These are phyloP conservation scores for Leccinum subrobustum DNA, from an alignment of 1,284 basidiomycete species.

Conservation along the genomic window DNA sequence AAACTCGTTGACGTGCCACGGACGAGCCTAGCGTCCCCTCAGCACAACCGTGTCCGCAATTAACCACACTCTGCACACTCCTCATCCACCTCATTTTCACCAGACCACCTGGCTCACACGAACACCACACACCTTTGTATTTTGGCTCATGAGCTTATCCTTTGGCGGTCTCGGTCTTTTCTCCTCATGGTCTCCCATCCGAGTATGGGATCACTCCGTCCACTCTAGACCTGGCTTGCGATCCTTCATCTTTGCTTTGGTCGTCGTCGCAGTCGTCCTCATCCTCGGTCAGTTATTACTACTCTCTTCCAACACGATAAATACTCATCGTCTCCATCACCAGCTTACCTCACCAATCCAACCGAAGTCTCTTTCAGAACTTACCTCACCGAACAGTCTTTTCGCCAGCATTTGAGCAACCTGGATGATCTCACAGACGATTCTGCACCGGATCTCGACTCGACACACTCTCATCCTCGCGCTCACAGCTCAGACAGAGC, in stretches of 20 bases:
- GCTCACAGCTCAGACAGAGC: slow-evolving; percentile 27
- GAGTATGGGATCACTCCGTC: slow-evolving; percentile 48
- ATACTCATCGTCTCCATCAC: slow-evolving; percentile 14
- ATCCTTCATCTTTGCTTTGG: slow-evolving; percentile 63
- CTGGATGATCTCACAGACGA: slow-evolving; percentile 72
- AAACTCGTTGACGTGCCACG: not conserved
- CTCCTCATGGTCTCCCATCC: slow-evolving; percentile 54
- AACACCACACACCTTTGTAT: slow-evolving; percentile 25
- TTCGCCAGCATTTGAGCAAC: slow-evolving; percentile 88
- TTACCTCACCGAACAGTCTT: slow-evolving; percentile 93
- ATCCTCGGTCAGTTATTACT: slow-evolving; percentile 59
- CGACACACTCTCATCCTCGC: slow-evolving; percentile 35
- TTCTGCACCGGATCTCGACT: slow-evolving; percentile 35
- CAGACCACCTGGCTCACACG: slow-evolving; percentile 19
- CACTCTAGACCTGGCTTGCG: slow-evolving; percentile 61
- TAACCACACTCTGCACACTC: slow-evolving; percentile 20
- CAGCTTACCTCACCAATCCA: slow-evolving; percentile 93
- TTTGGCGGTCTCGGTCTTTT: slow-evolving; percentile 61
- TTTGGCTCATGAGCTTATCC: slow-evolving; percentile 62
- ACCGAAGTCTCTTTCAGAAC: slow-evolving; percentile 89
- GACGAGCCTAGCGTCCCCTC: slow-evolving; percentile 13
- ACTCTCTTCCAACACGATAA: slow-evolving; percentile 9
- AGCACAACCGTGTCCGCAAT: slow-evolving; percentile 31
- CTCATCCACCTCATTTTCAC: slow-evolving; percentile 12
- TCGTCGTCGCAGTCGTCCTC: slow-evolving; percentile 65